Evolutionary conservation across 306 rosid species (phyloP).

Genomic region (Dryas alaskensis): DNA sequence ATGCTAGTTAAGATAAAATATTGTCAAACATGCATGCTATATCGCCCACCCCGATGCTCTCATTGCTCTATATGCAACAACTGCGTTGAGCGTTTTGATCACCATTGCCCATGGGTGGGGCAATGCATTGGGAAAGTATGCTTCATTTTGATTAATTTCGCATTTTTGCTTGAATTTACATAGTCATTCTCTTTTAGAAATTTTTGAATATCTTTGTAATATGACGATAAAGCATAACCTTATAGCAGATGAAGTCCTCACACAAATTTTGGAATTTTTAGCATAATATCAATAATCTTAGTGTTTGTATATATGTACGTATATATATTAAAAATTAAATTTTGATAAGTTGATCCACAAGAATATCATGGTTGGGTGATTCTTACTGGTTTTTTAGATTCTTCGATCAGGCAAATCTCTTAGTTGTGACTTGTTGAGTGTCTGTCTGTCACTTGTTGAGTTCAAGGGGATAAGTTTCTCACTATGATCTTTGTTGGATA

Average conservation of each 20-base stretch:
- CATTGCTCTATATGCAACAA: conserved; percentile 81
- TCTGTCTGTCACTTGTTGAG: neutral
- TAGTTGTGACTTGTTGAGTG: neutral
- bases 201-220: neutral
- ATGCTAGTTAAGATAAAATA: conserved; percentile 54
- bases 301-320: neutral
- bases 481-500: neutral
- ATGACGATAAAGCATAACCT: neutral
- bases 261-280: neutral
- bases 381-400: too few relatives aligned
- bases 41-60: conserved; percentile 76
- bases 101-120: conserved; percentile 93
- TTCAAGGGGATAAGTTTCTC: neutral
- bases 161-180: neutral
- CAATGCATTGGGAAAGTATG: conserved; percentile 82
- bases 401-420: neutral
- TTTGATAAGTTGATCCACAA: neutral
- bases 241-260: neutral
- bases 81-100: conserved; percentile 82
- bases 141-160: neutral
- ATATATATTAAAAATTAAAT: neutral
- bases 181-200: neutral
- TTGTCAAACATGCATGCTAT: conserved; percentile 71
- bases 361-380: neutral
- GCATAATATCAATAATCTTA: too few relatives aligned